A percentile compares a stretch with the other conserved stretches of the same genome.
Conservation (phyloP, 1,284 basidiomycete genomes). For the Ganoderma lucidum region DNA sequence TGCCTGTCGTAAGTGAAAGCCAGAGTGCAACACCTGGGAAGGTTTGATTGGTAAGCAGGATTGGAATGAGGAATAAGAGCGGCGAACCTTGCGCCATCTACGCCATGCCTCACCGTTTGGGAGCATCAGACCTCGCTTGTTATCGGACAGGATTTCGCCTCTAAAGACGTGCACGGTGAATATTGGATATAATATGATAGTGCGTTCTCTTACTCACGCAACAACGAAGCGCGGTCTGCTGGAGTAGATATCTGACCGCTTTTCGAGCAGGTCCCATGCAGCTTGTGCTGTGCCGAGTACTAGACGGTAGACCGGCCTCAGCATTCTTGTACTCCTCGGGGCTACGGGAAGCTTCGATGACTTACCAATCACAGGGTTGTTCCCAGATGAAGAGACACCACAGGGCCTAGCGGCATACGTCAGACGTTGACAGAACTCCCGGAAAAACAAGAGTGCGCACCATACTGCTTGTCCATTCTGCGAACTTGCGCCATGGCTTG, state of each 20-base stretch:
- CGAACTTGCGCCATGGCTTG: slow-evolving; percentile 60
- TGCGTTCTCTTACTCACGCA: slow-evolving; percentile 33
- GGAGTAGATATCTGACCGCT: slow-evolving; percentile 58
- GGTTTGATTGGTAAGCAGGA: background rate
- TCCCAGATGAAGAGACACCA: slow-evolving; percentile 63
- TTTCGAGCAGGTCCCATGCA: slow-evolving; percentile 62
- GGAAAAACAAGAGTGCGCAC: slow-evolving; percentile 36
- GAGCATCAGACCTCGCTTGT: slow-evolving; percentile 57
- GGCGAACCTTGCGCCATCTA: slow-evolving; percentile 56
- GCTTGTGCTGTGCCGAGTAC: slow-evolving; percentile 58
- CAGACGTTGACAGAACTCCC: too few species aligned
- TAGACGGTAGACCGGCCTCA: slow-evolving; percentile 18
- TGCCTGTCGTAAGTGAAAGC: slow-evolving; percentile 49
- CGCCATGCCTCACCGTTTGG: slow-evolving; percentile 56
- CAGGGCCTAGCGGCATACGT: slow-evolving; percentile 47
- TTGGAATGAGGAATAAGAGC: background rate
- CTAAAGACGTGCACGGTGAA: slow-evolving; percentile 32
- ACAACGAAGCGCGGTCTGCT: slow-evolving; percentile 60
- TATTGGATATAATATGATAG: background rate
- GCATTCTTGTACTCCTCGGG: background rate
- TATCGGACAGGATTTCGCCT: slow-evolving; percentile 57
- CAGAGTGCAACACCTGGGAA: slow-evolving; percentile 53
- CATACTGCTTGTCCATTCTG: slow-evolving; percentile 55
- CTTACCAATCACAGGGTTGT: slow-evolving; percentile 57
- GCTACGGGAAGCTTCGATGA: too few species aligned